Base-by-base conservation (phyloP, 2,329 filamentous ascomycete genomes). In the Cercospora sojina region DNA sequence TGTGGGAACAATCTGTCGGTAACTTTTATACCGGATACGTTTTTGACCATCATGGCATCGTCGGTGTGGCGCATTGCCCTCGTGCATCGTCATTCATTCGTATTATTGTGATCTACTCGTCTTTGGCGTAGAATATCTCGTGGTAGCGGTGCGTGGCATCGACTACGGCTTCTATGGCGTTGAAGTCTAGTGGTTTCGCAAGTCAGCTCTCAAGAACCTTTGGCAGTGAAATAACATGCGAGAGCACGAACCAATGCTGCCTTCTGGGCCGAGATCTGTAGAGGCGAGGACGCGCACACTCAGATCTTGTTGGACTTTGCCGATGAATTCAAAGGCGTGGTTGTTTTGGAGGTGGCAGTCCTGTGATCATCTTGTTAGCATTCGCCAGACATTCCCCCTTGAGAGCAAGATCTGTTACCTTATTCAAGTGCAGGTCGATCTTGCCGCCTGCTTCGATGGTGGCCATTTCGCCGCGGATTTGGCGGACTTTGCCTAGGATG, bases 61-160 rank as follows among this genome's bases (percentile, higher is more conserved):
- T 41, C 25, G 25, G 25, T 27, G 6, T 41, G 35, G 35, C 35
- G 6, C 35, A 41, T 41, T 41, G 35, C 5, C 20, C 41, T 18
- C 29, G 16, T 7, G 41, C 27, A 3, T 49, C 57, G 35, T 43
- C 18, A 20, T 58, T 29, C n/a, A 25, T 5, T 35, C 31, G 56
- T 38, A 38, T 43, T 13, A 9, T 16, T 35, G 43, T n/a, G 32
- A 53, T 64, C 59, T 51, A 69, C 58, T 68, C 61, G 56, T 70
- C 59, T 66, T 76, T 83, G 63, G 87, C 85, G 75, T 91, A 93
- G 77, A 97, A 97, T 60, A 98, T 90, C 68, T 88, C 83, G 75
- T 90, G 91, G 77, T 92, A 87, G 59, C 88, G 86, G 80, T 97
- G 93, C 35, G 92, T 95, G 38, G 88, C 89, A 65, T 97, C 91